Conservation (phyloP, 495 filamentous ascomycete genomes). For the Tuber magnatum region DNA sequence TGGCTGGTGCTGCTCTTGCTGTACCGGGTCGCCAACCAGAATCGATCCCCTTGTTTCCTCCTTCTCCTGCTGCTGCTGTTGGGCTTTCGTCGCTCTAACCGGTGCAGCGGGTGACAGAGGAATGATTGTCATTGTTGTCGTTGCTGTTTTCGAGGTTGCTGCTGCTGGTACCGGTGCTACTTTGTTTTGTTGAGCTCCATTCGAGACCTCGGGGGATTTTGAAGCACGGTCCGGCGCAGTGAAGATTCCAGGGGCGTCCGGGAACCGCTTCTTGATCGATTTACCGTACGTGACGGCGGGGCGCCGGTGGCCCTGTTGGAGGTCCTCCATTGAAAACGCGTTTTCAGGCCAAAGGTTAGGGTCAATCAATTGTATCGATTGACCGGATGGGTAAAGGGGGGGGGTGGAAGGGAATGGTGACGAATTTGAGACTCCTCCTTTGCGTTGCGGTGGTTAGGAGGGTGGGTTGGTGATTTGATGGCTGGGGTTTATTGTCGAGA, state of each 20-base stretch:
- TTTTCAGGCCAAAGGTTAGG: constrained; percentile 4
- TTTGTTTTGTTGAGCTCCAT: constrained; percentile 16
- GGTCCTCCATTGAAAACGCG: constrained; percentile 30
- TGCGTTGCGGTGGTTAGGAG: not conserved
- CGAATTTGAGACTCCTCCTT: not conserved
- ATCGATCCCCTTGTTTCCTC: not conserved
- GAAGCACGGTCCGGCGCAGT: constrained; percentile 4
- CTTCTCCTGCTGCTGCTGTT: not conserved
- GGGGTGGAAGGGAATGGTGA: not conserved
- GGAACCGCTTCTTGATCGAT: constrained; percentile 25
- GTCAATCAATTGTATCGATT: not conserved
- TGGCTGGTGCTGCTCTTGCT: not conserved
- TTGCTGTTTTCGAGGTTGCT: constrained; percentile 3
- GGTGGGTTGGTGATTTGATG: not conserved
- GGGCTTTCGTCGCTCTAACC: constrained; percentile 3
- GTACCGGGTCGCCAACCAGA: not conserved
- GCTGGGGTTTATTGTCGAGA: not conserved
- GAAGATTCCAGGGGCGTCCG: constrained; percentile 22
- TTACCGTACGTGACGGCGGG: constrained; percentile 33
- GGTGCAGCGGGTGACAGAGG: constrained; percentile 7
- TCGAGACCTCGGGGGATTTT: not conserved
- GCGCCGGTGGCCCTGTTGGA: constrained; percentile 28
- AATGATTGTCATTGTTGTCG: constrained; percentile 21
- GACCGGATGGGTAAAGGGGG: not conserved
- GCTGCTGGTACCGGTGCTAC: constrained; percentile 7